Base-by-base conservation (phyloP, 1,284 basidiomycete genomes). In the Mycena sp. region DNA sequence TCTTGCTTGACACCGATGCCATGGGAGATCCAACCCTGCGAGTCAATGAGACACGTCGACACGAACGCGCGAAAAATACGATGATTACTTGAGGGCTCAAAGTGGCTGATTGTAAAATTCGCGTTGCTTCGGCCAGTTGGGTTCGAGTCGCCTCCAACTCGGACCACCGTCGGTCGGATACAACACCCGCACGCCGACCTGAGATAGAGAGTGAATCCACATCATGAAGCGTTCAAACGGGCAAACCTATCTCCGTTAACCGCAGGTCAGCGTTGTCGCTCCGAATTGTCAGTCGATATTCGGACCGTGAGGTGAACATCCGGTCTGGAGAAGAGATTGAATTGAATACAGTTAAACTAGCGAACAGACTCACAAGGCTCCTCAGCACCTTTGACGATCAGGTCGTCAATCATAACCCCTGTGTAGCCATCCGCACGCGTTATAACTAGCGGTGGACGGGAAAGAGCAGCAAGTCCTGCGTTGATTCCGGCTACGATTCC, bases 271-370 rank as follows among this genome's bases (percentile, higher is more conserved):
- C 95, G 67, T 97, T 96, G 77, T 97, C 95, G 53, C 92, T 90
- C 46, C 95, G 83, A 44, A 96, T 83, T 0, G 90, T 90, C 85
- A 97, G 89, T 28, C 95, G 86, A 72, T 95, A 97, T 72, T 97
- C 95, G 32, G 92, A 93, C 46, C 95, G 84, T 21, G 92, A 92
- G 0, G 95, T 96, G 74, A 96, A 96, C 94, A 96, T 96, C 37
- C 95, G 90, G 71, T 96, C 93, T 95, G 67, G n/a, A 35, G 1
- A 12, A 3, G 2, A 19, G 45, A n/a, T 49, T 52, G 5, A 53
- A 28, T 6, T 16, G 25, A 0, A 44, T 46, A 1, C 23, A 32
- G 21, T n/a, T 19, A 59, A 43, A 16, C 50, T 37, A 53, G 44
- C 26, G 49, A 30, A 28, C 40, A 53, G 26, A 80, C 88, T 62